Evolutionary conservation across 495 filamentous ascomycete species (phyloP).

Genomic region (Talaromyces adpressus): DNA sequence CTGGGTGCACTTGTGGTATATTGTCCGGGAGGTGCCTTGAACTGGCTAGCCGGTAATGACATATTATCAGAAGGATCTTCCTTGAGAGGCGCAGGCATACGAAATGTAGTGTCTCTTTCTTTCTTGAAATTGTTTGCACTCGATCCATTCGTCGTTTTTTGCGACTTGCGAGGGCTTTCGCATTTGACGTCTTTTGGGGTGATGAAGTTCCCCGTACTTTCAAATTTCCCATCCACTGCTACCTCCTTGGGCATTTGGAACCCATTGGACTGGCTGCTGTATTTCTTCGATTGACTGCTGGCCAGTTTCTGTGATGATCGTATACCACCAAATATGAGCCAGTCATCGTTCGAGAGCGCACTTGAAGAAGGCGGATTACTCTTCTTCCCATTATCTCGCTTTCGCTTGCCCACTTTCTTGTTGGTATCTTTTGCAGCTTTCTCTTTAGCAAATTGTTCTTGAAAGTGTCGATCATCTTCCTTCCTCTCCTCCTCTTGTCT

Average conservation of each 20-base stretch:
- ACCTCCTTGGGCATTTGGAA: not conserved
- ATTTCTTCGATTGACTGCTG: not conserved
- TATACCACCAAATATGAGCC: not conserved
- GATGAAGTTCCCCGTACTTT: not conserved
- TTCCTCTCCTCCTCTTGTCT: conserved; percentile 9
- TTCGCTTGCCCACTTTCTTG: not conserved
- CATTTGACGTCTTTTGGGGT: not conserved
- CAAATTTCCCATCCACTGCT: not conserved
- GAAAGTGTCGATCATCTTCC: not conserved
- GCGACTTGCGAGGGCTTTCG: not conserved
- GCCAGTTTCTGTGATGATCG: not conserved
- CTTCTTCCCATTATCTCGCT: not conserved
- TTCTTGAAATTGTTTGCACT: not conserved
- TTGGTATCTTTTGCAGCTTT: not conserved
- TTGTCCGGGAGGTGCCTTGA: conserved; percentile 20
- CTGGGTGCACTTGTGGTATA: conserved; percentile 16
- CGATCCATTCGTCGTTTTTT: not conserved
- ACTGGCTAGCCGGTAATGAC: conserved; percentile 4
- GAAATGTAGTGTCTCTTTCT: not conserved
- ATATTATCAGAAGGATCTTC: not conserved
- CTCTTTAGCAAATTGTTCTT: not conserved
- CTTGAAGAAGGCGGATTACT: not conserved
- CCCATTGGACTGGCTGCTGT: not conserved
- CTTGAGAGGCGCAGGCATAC: not conserved
- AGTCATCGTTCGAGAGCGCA: not conserved